phyloP scores from a whole-genome alignment of 2,329 filamentous ascomycete species.

The Colletotrichum sp. region DNA sequence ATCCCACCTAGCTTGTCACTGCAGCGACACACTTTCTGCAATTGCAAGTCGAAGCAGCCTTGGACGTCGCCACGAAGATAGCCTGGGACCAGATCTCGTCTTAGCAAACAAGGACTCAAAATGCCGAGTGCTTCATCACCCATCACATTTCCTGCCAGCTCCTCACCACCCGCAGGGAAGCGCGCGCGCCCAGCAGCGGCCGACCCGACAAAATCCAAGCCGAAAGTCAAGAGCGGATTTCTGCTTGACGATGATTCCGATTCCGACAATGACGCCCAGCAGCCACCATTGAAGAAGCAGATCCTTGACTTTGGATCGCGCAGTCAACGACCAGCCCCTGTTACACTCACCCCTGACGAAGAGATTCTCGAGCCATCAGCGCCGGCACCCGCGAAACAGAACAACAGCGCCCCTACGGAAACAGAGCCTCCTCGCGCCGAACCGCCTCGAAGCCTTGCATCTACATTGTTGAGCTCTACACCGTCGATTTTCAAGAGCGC shows the following conservation, averaged over 20 bases:
- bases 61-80: not conserved
- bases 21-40: not conserved
- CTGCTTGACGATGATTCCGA: conserved; percentile 40
- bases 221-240: conserved; percentile 42
- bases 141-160: conserved; percentile 58
- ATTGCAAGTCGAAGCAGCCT: not conserved
- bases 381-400: not conserved
- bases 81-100: not conserved
- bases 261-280: conserved; percentile 25
- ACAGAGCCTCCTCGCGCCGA: not conserved
- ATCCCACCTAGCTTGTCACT: not conserved
- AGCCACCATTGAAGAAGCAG: conserved; percentile 23
- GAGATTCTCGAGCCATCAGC: not conserved
- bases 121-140: conserved; percentile 69
- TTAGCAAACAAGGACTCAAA: not conserved
- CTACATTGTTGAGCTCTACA: conserved; percentile 17
- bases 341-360: not conserved
- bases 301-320: conserved; percentile 10
- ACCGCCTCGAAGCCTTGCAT: not conserved
- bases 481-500: conserved; percentile 12
- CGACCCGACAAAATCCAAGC: conserved; percentile 32
- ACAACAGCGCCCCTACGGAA: not conserved
- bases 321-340: not conserved
- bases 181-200: conserved; percentile 40
- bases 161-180: conserved; percentile 40